These are phyloP conservation scores for Boletus coffeatus DNA, from an alignment of 1,284 basidiomycete genomes.

Conservation along the genomic window DNA sequence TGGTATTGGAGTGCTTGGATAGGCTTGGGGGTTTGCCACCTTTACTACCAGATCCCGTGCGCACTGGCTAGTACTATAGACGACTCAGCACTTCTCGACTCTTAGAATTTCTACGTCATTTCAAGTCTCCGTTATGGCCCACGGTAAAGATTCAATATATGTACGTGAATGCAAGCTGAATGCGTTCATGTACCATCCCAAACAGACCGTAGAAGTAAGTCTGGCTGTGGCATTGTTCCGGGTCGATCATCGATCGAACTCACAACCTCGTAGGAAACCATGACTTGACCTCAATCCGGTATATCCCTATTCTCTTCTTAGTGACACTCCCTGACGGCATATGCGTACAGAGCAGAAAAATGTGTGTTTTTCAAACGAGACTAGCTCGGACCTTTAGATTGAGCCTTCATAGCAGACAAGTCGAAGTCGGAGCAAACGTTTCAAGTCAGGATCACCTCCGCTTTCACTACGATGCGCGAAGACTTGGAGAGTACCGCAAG, in stretches of 20 bases:
- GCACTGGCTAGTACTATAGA: not conserved
- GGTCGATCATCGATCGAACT: slow-evolving; percentile 1
- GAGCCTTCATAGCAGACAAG: slow-evolving; percentile 5
- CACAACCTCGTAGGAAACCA: slow-evolving; percentile 12
- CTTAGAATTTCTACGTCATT: not conserved
- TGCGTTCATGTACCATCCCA: not conserved
- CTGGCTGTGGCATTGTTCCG: not conserved
- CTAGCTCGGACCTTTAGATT: not conserved
- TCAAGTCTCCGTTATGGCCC: slow-evolving; percentile 9
- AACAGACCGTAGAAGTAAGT: slow-evolving; percentile 19
- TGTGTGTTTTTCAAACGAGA: slow-evolving; percentile 7
- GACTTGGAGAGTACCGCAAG: slow-evolving; percentile 12
- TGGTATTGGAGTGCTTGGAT: slow-evolving; percentile 56
- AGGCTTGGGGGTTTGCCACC: slow-evolving; percentile 29
- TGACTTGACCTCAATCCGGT: slow-evolving; percentile 15
- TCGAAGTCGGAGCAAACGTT: slow-evolving; percentile 20
- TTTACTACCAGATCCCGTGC: slow-evolving; percentile 10
- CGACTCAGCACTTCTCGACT: not conserved
- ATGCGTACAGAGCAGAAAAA: slow-evolving; percentile 10
- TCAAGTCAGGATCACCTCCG: slow-evolving; percentile 17
- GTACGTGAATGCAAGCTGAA: slow-evolving; percentile 7
- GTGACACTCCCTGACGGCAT: slow-evolving; percentile 4
- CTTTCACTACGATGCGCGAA: slow-evolving; percentile 16
- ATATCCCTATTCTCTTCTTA: slow-evolving; percentile 1
- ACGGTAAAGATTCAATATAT: slow-evolving; percentile 16